These are phyloP conservation scores for Marasmius fiardii DNA, from an alignment of 1,284 basidiomycete species.

Conservation along the genomic window DNA sequence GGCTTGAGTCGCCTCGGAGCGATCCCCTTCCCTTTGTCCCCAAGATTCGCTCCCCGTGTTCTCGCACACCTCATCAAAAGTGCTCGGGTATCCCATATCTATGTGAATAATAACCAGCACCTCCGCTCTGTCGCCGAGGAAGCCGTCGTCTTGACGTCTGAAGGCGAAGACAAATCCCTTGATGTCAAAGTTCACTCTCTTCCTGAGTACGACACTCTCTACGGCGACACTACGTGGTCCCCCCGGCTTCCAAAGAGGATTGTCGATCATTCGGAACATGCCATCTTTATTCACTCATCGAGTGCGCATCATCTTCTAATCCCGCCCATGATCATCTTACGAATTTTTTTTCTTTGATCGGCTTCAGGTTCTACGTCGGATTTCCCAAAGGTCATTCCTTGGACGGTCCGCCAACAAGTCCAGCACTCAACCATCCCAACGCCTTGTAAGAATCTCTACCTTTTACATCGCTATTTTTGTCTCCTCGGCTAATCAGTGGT, in stretches of 20 bases:
- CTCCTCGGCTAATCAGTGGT: not conserved
- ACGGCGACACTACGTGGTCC: constrained; percentile 3
- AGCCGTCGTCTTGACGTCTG: not conserved
- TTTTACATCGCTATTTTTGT: not conserved
- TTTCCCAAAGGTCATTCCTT: constrained; percentile 15
- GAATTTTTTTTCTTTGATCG: not conserved
- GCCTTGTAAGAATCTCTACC: not conserved
- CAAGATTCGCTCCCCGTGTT: constrained; percentile 27
- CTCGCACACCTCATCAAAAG: constrained; percentile 28
- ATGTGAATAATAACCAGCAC: constrained; percentile 22
- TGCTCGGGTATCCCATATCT: constrained; percentile 20
- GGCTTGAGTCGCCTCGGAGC: constrained; percentile 27
- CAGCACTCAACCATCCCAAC: not conserved
- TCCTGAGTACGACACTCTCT: constrained; percentile 10
- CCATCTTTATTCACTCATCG: constrained; percentile 32
- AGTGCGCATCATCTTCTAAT: constrained; percentile 18
- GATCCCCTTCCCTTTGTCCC: constrained; percentile 28
- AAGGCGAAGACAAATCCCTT: no score
- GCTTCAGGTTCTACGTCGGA: constrained; percentile 13
- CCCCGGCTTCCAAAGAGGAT: constrained; percentile 6
- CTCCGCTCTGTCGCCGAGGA: constrained; percentile 8
- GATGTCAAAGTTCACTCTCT: not conserved
- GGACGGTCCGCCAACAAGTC: constrained; percentile 7
- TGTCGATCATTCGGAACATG: not conserved
- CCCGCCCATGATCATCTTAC: no score